Evolutionary conservation across 2,329 filamentous ascomycete genomes (phyloP), one percentile per base, ranked within the genome.

Genomic region (Colletotrichum theobromicola): DNA sequence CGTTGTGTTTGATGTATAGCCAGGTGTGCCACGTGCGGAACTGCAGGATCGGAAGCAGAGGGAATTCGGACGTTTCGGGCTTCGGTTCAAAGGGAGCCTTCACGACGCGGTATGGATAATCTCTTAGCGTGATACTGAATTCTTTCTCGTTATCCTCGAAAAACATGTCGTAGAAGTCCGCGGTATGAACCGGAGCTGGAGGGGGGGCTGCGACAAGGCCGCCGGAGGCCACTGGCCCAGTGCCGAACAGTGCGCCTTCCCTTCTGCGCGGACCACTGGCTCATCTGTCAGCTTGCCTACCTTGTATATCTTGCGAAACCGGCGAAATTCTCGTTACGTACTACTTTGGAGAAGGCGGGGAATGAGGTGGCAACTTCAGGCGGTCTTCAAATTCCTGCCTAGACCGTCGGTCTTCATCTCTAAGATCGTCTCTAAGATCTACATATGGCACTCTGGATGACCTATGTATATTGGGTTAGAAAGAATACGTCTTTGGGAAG

Each of bases 21-120:
- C 73, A 64, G 3, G 78, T 79, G 28, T 72, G 77, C 77, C 80
- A 82, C 4, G 82, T 83, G 34, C 76, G 79, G 76, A 83, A 83
- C 67, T 83, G 82, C 8, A 83, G 77, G 21, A 80, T 75, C 16
- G 79, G 81, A 67, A 73, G 68, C 7, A 70, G 68, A 24, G 68
- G 68, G 46, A 65, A 70, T 34, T 70, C 68, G 42, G 53, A 58
- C 2, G 60, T 65, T 24, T 70, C 60, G 5, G 60, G 60, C 42
- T 58, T 57, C 24, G 60, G 46, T 8, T 57, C 24, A 30, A 57
- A 70, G 4, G 60, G 30, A 16, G 68, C 68, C 35, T 70, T 70
- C 30, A 70, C 68, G 30, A 70, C 68, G 13, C 68, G 68, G 24
- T 70, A 70, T 4, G 68, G 68, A 30, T 70, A 70, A 50, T 70